Conservation (phyloP, 495 filamentous ascomycete species). For the Penicillium atrosanguineum region DNA sequence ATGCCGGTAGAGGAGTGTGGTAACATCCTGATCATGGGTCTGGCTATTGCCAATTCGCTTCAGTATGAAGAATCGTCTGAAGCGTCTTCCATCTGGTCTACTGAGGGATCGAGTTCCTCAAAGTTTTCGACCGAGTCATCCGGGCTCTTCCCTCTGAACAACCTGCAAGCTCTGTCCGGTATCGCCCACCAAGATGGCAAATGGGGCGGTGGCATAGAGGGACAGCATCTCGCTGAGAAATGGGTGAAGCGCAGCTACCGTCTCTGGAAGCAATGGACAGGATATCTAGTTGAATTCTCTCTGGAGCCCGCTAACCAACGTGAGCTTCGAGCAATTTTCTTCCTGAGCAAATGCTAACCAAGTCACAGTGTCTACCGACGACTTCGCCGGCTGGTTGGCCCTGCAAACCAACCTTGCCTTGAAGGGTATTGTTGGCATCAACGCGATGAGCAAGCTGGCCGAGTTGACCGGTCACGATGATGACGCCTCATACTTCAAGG, state of each 20-base stretch:
- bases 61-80: slow-evolving; percentile 61
- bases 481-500: slow-evolving; percentile 67
- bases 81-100: slow-evolving; percentile 51
- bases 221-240: slow-evolving; percentile 48
- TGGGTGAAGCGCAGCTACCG: slow-evolving; percentile 67
- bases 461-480: slow-evolving; percentile 61
- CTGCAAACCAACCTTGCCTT: slow-evolving; percentile 92
- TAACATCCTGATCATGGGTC: slow-evolving; percentile 92
- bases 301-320: slow-evolving; percentile 82
- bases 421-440: slow-evolving; percentile 93
- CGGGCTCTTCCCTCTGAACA: slow-evolving; percentile 41
- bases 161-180: slow-evolving; percentile 41
- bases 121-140: slow-evolving; percentile 15
- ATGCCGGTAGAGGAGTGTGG: slow-evolving; percentile 98
- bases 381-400: slow-evolving; percentile 91
- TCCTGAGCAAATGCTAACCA: neutral
- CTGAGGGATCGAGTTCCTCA: slow-evolving; percentile 24
- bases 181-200: slow-evolving; percentile 49
- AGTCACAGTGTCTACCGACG: slow-evolving; percentile 71
- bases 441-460: slow-evolving; percentile 86
- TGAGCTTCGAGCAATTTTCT: slow-evolving; percentile 25
- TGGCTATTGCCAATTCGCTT: slow-evolving; percentile 80
- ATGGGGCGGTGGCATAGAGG: slow-evolving; percentile 50
- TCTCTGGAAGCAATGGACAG: slow-evolving; percentile 92
- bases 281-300: slow-evolving; percentile 83